phyloP scores from a whole-genome alignment of 2,329 filamentous ascomycete genomes.

The Alternaria metachromatica region DNA sequence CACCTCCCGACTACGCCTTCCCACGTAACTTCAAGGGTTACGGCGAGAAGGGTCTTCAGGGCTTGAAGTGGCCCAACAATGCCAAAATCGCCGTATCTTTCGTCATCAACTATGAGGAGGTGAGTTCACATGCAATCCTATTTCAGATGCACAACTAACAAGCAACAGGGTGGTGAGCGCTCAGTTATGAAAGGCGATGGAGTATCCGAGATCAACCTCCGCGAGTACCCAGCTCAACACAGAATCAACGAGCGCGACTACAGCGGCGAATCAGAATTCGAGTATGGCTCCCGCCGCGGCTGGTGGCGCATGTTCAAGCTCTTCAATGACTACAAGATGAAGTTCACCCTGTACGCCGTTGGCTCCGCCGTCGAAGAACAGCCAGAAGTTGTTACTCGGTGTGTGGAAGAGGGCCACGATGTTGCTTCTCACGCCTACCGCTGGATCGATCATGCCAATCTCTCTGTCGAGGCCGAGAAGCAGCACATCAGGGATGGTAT shows the following conservation, averaged over 20 bases:
- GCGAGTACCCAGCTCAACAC: conserved; percentile 47
- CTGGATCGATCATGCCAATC: conserved; percentile 60
- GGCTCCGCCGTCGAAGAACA: conserved; percentile 58
- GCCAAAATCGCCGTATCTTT: conserved; percentile 50
- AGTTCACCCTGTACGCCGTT: conserved; percentile 60
- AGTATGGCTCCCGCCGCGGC: conserved; percentile 59
- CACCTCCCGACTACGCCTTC: conserved; percentile 36
- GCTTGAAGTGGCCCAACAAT: conserved; percentile 44
- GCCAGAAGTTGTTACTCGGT: conserved; percentile 56
- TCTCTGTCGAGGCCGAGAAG: conserved; percentile 56
- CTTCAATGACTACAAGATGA: conserved; percentile 58
- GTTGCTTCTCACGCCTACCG: conserved; percentile 59
- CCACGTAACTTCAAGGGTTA: conserved; percentile 53
- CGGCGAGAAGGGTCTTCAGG: conserved; percentile 49
- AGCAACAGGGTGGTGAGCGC: conserved; percentile 39
- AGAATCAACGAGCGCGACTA: conserved; percentile 53
- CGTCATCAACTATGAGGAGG: conserved; percentile 34
- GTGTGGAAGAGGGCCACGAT: conserved; percentile 59
- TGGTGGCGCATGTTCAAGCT: conserved; percentile 59
- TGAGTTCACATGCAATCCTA: neutral
- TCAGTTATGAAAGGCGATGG: conserved; percentile 42
- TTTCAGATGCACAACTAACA: conserved; percentile 17
- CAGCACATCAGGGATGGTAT: conserved; percentile 56
- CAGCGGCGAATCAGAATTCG: conserved; percentile 59
- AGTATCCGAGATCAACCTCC: conserved; percentile 38